Evolutionary conservation across 2,329 filamentous ascomycete species (phyloP), one percentile per base, ranked within the genome.

Genomic region (Botrytis pseudocinerea): DNA sequence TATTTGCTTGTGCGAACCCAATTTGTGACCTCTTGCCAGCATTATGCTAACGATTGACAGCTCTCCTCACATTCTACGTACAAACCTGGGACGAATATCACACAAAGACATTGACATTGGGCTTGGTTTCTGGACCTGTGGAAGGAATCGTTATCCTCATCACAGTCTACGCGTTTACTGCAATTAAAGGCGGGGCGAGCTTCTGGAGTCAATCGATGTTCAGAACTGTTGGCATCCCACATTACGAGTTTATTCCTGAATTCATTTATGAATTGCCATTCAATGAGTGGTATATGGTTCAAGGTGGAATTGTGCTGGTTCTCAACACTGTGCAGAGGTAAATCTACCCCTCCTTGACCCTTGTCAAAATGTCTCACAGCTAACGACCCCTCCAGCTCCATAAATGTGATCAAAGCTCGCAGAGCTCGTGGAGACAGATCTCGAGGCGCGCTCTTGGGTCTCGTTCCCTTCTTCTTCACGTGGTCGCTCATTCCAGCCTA

Each of bases 41-140:
- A 9, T 35, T 70, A 51, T 75, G 42, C 68, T 77, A 74, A 76
- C 69, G 22, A 28, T 35, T 25, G n/a, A 20, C 75, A 94, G 92
- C 93, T 10, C 89, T 95, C 74, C 86, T 97, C 79, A 98, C 96
- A n/a, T 99, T 99, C 83, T 98, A 98, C 82, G 92, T 98, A 60
- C 96, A 98, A 82, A 98, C 96, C 48, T 99, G 96, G 96, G 96
- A 99, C 81, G 96, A 98, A 82, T 99, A 98, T 84, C 95, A 98
- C 84, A 99, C 96, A 69, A 95, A 98, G 83, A 96, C 95, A 4
- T 88, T 99, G 65, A 98, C 94, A 1, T 89, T 99, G 9, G 96
- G 96, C 74, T 85, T 98, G 75, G 87, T 99, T 77, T 98, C 95
- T 76, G 96, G 96, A 0, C 96, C 96, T 6, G 96, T 99, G 54